Base-by-base conservation (phyloP, 495 filamentous ascomycete species). In the Annulohypoxylon bovei region DNA sequence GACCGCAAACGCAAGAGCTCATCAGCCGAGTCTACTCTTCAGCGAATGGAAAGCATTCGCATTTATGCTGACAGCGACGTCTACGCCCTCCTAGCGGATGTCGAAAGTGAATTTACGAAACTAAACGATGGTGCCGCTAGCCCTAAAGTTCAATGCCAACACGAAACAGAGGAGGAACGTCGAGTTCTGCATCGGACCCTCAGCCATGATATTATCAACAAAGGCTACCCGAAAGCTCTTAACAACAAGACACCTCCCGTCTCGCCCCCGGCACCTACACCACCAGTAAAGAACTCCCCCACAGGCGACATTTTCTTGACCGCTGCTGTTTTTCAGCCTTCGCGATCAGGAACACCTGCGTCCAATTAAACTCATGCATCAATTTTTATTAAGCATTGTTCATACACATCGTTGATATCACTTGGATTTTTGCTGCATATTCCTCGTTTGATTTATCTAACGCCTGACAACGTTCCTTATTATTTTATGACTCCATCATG, bases 51-150 rank as follows among this genome's bases (percentile, higher is more conserved):
- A 75, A 90, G 87, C 57, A 92, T 92, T 65, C 86, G 85, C 63
- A 86, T 91, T 67, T 91, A 90, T 63, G 89, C 88, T 28, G 89
- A 88, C 68, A 82, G 82, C 56, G 86, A 88, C 53, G 86, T 92
- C 8, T 88, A 87, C 67, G 86, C 87, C 0, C 80, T 90, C 6
- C 74, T 90, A 28, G 83, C 83, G 2, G 88, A 90, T 61, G 88
- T 91, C 11, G 86, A 89, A 73, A 80, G 83, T 49, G 84, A 87
- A 58, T 86, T 90, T 72, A 84, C 82, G 56, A 80, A 82, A 47
- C 83, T 88, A 75, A 84, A 82, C 46, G 72, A 56, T 4, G 74
- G 67, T 28, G 68, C 73, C 7, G 35, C 55, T 16, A 66, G 58
- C n/a, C 63, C 69, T n/a, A 69, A 72, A 42, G 6, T 25, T 30